These are phyloP conservation scores for Globisporangium paroecandrum DNA, from an alignment of 352 stramenopile species.

Conservation along the genomic window DNA sequence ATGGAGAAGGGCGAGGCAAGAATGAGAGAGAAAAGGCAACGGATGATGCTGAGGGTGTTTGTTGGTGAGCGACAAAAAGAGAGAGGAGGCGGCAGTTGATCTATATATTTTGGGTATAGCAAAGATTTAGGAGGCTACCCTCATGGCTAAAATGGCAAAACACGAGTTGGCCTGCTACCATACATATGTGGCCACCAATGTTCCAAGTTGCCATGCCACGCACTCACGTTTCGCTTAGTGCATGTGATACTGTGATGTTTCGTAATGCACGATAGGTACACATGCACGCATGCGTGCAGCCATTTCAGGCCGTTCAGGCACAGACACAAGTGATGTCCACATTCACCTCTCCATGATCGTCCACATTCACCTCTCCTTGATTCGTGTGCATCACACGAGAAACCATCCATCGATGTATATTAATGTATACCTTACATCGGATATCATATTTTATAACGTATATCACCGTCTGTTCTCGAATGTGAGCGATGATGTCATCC, in stretches of 20 bases:
- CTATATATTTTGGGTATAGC: not conserved
- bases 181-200: too few relatives aligned
- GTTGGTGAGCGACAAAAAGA: not conserved
- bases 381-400: too few relatives aligned
- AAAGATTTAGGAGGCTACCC: not conserved
- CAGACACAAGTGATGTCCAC: not conserved
- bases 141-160: not conserved
- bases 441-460: not conserved
- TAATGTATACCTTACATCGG: too few relatives aligned
- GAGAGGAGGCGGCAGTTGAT: not conserved
- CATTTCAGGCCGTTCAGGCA: not conserved
- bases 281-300: not conserved
- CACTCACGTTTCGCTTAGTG: not conserved
- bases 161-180: too few relatives aligned
- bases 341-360: too few relatives aligned
- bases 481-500: not conserved
- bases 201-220: not conserved
- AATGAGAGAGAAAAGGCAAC: not conserved
- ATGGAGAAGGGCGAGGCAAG: not conserved
- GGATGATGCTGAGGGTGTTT: not conserved
- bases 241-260: not conserved
- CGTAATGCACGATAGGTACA: not conserved
- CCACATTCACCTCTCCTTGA: too few relatives aligned
- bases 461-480: not conserved
- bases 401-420: too few relatives aligned